These are phyloP conservation scores for Russula virescens DNA, from an alignment of 768 basidiomycete species.

Conservation along the genomic window DNA sequence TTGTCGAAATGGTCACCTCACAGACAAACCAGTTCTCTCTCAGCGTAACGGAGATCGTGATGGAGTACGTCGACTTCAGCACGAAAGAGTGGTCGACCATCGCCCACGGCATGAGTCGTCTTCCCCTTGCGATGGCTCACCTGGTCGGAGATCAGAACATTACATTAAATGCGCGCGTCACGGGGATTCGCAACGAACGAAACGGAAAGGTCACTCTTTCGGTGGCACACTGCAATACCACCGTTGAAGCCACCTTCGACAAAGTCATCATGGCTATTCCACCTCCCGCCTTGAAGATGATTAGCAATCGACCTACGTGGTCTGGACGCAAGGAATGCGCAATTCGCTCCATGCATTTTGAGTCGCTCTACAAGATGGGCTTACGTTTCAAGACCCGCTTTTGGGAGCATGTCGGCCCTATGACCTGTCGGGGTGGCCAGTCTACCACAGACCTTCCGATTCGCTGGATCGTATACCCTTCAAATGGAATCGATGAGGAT, in stretches of 20 bases:
- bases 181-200: conserved; percentile 16
- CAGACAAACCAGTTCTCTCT: conserved; percentile 28
- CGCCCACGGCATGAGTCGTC: conserved; percentile 26
- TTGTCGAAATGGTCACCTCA: conserved; percentile 26
- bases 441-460: conserved; percentile 24
- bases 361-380: conserved; percentile 28
- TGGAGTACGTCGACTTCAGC: conserved; percentile 27
- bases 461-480: conserved; percentile 23
- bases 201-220: conserved; percentile 19
- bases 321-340: conserved; percentile 23
- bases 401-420: conserved; percentile 19
- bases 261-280: conserved; percentile 26
- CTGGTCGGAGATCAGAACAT: conserved; percentile 25
- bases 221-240: not conserved
- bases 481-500: conserved; percentile 20
- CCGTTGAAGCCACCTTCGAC: conserved; percentile 22
- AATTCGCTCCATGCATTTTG: conserved; percentile 27
- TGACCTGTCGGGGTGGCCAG: conserved; percentile 18
- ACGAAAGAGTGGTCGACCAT: conserved; percentile 26
- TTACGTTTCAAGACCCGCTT: conserved; percentile 26
- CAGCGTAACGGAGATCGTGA: conserved; percentile 27
- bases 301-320: conserved; percentile 26
- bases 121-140: conserved; percentile 25
- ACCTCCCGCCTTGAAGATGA: conserved; percentile 27
- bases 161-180: conserved; percentile 25